Percentiles rank a stretch among this genome's conserved stretches.
phyloP scores from a whole-genome alignment of 805 yeast genomes.

The Monosporozyma aerobia region DNA sequence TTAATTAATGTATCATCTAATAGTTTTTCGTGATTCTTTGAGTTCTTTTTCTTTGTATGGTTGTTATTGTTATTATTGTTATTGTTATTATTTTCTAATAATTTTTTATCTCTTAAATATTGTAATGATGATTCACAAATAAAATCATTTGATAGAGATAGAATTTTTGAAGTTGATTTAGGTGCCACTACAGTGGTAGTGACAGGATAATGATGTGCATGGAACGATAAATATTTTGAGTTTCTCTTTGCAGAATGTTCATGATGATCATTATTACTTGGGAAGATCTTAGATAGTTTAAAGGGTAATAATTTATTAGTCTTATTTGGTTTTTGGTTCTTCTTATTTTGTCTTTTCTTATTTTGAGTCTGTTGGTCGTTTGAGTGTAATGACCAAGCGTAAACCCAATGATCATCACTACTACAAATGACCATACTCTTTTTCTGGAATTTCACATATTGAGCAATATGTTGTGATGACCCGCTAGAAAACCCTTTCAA shows the following conservation, averaged over 20 bases:
- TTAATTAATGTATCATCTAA: not conserved
- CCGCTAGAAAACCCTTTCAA: constrained; percentile 68
- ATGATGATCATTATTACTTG: not conserved
- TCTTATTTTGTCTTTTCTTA: not conserved
- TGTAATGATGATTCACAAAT: constrained; percentile 51
- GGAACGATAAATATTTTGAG: constrained; percentile 57
- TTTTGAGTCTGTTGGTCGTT: not conserved
- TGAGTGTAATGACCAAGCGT: constrained; percentile 55
- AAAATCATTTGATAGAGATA: constrained; percentile 70
- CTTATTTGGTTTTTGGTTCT: not conserved
- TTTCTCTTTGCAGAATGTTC: constrained; percentile 25
- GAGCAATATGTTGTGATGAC: constrained; percentile 63
- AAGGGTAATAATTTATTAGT: not conserved
- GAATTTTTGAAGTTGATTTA: constrained; percentile 46
- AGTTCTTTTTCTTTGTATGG: not conserved
- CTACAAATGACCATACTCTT: constrained; percentile 54
- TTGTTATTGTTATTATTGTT: not conserved
- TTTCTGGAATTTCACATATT: constrained; percentile 7
- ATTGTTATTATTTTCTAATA: not conserved
- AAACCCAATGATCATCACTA: constrained; percentile 82
- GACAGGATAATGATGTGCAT: constrained; percentile 65
- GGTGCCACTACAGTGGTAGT: constrained; percentile 80
- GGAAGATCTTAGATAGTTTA: not conserved
- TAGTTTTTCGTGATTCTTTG: not conserved
- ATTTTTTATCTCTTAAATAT: constrained; percentile 9